Conservation (phyloP, 352 stramenopile genomes). For the Pythium plurisporium region DNA sequence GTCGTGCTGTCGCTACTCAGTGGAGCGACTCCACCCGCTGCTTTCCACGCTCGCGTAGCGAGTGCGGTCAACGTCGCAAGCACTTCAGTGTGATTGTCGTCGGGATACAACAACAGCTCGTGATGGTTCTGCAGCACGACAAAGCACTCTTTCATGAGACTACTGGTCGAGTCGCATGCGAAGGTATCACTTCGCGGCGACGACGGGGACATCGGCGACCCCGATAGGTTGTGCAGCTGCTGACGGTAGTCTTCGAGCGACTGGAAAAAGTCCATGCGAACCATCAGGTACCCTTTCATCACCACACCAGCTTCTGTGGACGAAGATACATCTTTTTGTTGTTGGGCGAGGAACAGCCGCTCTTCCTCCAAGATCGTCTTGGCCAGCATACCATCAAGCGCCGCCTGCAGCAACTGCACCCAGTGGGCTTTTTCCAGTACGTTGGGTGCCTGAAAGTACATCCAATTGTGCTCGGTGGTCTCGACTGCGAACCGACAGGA, state of each 20-base stretch:
- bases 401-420: constrained; percentile 28
- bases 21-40: constrained; percentile 6
- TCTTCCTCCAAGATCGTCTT: constrained; percentile 21
- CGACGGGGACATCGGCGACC: not conserved
- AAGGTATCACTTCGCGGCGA: constrained; percentile 12
- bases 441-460: constrained; percentile 29
- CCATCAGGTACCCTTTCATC: constrained; percentile 17
- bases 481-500: constrained; percentile 28
- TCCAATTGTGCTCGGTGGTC: constrained; percentile 28
- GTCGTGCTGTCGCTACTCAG: constrained; percentile 8
- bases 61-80: constrained; percentile 37
- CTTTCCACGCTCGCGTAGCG: constrained; percentile 41
- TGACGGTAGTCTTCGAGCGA: constrained; percentile 11
- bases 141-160: constrained; percentile 39
- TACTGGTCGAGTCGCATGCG: not conserved
- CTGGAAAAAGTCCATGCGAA: constrained; percentile 20
- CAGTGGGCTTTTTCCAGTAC: constrained; percentile 22
- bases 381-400: constrained; percentile 26
- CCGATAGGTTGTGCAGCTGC: not conserved
- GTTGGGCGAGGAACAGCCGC: not conserved
- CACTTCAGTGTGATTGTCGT: constrained; percentile 19
- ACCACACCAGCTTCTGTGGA: constrained; percentile 5
- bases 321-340: not conserved
- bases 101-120: constrained; percentile 39
- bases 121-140: constrained; percentile 47